Evolutionary conservation across 2,329 filamentous ascomycete genomes (phyloP), one percentile per base, ranked within the genome.

Genomic region (Paracoccidioides brasiliensis): DNA sequence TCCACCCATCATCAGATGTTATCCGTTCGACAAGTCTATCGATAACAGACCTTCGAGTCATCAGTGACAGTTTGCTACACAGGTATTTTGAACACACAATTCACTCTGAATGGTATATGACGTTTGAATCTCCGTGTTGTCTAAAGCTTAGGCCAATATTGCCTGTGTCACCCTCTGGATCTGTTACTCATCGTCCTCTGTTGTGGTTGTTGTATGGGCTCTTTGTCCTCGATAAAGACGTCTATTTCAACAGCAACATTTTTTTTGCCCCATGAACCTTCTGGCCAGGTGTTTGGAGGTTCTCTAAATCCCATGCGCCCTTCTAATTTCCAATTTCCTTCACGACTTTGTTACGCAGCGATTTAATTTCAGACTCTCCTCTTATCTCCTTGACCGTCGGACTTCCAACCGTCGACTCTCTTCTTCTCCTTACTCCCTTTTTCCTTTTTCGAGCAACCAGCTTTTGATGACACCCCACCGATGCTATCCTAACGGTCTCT

Each of bases 401-500:
- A 32, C 22, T 5, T 37, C 28, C 44, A 30, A n/a, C 44, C 33
- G 28, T 46, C 28, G 28, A 46, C 28, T 46, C 28, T n/a, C 28
- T 50, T 22, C 40, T 12, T 51, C 55, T 32, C n/a, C 40, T 40
- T 40, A 32, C 32, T 33, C 28, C 32, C 3, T 14, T 15, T 42
- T 52, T 40, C 14, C 22, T 40, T 38, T 33, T 41, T 41, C 50
- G 37, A 41, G 37, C 37, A n/a, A 42, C 14, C 38, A 52, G 37
- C 14, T 38, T 44, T 43, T 12, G 4, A 37, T 42, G 22, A 53
- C 8, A 45, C 52, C 28, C 30, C 41, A 56, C 58, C 58, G 58
- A 61, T 62, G 59, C 59, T 58, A 54, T 57, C 44, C 60, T 60
- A 61, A 60, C 60, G 57, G 57, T 60, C 57, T 52, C 57, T 60